Evolutionary conservation across 768 basidiomycete species (phyloP).

Genomic region (Trametes sanguinea): DNA sequence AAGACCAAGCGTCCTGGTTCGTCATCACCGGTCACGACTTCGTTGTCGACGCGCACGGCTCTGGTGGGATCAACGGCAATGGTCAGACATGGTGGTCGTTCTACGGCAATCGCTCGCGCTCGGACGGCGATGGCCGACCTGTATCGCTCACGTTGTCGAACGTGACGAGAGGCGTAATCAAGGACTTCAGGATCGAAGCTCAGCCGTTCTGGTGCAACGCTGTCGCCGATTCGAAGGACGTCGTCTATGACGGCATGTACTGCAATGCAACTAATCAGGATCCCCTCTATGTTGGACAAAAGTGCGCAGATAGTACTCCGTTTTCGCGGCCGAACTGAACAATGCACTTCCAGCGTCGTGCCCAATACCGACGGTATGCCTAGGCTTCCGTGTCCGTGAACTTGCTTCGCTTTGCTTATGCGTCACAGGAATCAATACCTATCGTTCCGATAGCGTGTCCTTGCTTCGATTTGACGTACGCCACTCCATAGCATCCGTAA

Average conservation of each 20-base stretch:
- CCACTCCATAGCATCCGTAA: background rate
- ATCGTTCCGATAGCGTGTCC: slow-evolving; percentile 48
- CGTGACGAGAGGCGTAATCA: slow-evolving; percentile 44
- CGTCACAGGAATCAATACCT: slow-evolving; percentile 52
- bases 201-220: slow-evolving; percentile 66
- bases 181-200: slow-evolving; percentile 52
- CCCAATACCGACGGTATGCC: slow-evolving; percentile 59
- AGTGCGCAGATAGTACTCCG: slow-evolving; percentile 34
- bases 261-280: slow-evolving; percentile 62
- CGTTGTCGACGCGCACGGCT: slow-evolving; percentile 53
- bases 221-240: slow-evolving; percentile 49
- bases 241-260: slow-evolving; percentile 58
- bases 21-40: slow-evolving; percentile 60
- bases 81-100: slow-evolving; percentile 65
- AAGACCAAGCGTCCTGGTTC: slow-evolving; percentile 68
- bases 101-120: slow-evolving; percentile 43
- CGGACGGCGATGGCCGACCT: slow-evolving; percentile 59
- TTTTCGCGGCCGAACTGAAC: too few relatives aligned
- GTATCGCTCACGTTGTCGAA: slow-evolving; percentile 55
- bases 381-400: background rate
- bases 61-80: slow-evolving; percentile 61
- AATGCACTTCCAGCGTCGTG: slow-evolving; percentile 41
- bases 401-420: background rate
- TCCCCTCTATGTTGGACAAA: slow-evolving; percentile 48
- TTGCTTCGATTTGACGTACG: slow-evolving; percentile 56